phyloP scores from a whole-genome alignment of 2,329 filamentous ascomycete species.

The Stachybotrys chlorohalonatus region DNA sequence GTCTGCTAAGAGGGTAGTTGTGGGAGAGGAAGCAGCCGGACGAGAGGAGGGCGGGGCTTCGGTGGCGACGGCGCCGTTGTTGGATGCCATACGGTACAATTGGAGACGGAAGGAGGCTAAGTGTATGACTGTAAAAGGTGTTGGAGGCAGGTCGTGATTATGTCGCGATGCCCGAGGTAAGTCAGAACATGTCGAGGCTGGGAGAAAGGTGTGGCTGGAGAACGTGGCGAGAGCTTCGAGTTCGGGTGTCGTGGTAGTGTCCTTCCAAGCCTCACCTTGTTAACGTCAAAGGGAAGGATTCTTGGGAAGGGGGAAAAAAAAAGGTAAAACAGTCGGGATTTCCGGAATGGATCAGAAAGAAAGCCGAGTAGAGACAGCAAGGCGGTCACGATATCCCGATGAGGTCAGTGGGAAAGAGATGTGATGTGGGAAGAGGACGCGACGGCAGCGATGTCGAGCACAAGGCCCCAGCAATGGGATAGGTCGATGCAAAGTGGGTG shows the following conservation, averaged over 20 bases:
- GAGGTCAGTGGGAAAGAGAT: background rate
- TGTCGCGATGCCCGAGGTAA: conserved; percentile 11
- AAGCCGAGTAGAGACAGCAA: background rate
- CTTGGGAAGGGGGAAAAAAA: conserved; percentile 3
- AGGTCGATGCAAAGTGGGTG: background rate
- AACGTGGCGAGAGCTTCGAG: conserved; percentile 32
- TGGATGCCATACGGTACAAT: conserved; percentile 39
- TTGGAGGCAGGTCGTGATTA: conserved; percentile 7
- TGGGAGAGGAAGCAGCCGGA: conserved; percentile 22
- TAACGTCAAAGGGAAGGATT: conserved; percentile 1
- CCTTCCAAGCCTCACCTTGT: background rate
- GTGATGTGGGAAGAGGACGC: background rate
- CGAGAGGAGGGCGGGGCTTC: conserved; percentile 34
- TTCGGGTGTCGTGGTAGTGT: background rate
- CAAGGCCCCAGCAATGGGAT: background rate
- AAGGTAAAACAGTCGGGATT: background rate
- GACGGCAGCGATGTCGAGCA: background rate
- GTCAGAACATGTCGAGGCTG: conserved; percentile 24
- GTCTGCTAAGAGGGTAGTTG: conserved; percentile 27
- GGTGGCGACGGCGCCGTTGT: conserved; percentile 42
- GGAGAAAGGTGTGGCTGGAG: conserved; percentile 31
- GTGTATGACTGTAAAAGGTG: background rate
- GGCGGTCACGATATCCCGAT: background rate
- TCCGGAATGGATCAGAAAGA: no score
- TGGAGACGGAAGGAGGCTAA: background rate